A percentile compares a stretch with the other conserved stretches of the same genome.
Evolutionary conservation across 2,329 filamentous ascomycete species (phyloP).

Genomic region (Pyricularia grisea): DNA sequence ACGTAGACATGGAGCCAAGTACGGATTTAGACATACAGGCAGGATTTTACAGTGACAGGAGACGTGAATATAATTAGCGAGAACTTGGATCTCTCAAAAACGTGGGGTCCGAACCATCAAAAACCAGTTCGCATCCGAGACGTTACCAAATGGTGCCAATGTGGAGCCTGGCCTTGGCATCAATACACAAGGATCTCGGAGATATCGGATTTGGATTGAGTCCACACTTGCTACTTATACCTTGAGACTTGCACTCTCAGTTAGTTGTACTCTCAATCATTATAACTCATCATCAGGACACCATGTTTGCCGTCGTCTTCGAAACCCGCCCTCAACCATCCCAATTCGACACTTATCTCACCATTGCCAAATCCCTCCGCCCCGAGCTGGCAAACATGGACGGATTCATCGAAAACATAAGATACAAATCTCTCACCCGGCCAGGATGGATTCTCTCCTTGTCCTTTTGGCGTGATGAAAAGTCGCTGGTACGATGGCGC

Average conservation of each 20-base stretch:
- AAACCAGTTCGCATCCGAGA: too few species aligned
- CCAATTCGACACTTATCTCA: conserved; percentile 3
- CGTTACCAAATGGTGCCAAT: too few species aligned
- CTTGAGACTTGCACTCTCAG: too few species aligned
- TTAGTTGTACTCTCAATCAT: too few species aligned
- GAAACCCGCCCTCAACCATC: not conserved
- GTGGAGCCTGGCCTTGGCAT: not conserved
- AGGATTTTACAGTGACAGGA: too few species aligned
- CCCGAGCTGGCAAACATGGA: conserved; percentile 1
- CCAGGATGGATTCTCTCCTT: conserved; percentile 6
- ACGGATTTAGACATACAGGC: too few species aligned
- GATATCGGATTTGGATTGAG: not conserved
- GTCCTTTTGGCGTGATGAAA: conserved; percentile 6
- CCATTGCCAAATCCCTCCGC: conserved; percentile 5
- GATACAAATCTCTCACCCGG: conserved; percentile 3
- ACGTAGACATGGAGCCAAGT: too few species aligned
- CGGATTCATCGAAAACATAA: conserved; percentile 3
- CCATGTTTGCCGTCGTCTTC: conserved; percentile 7
- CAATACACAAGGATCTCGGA: not conserved
- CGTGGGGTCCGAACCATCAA: too few species aligned
- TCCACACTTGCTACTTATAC: too few species aligned
- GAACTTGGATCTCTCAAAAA: too few species aligned
- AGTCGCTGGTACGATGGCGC: conserved; percentile 7
- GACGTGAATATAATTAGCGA: too few species aligned
- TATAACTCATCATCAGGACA: not conserved